phyloP scores from a whole-genome alignment of 139 green algal genomes.

The Chlorella vulgaris region DNA sequence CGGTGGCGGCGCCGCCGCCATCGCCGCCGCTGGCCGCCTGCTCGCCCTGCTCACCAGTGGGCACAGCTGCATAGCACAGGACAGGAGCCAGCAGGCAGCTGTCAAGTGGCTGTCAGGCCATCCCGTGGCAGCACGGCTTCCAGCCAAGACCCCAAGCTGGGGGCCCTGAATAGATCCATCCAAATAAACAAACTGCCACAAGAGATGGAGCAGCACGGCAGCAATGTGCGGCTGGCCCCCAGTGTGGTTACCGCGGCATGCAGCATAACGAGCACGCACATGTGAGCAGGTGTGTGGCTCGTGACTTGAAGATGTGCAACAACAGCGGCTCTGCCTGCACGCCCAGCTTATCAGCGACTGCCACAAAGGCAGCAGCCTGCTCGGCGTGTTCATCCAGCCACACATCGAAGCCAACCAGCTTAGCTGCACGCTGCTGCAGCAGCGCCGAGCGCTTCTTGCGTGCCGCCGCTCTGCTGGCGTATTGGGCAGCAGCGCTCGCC shows the following conservation, averaged over 20 bases:
- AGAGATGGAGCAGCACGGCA: too few relatives aligned
- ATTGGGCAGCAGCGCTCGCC: too few relatives aligned
- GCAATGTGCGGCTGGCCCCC: too few relatives aligned
- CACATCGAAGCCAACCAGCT: background rate
- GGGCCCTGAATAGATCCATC: too few relatives aligned
- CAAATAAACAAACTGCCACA: too few relatives aligned
- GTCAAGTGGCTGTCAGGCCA: too few relatives aligned
- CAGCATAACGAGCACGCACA: background rate
- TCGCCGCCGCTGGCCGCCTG: too few relatives aligned
- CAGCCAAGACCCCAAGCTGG: too few relatives aligned
- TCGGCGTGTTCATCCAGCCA: constrained; percentile 3
- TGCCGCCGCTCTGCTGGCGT: background rate
- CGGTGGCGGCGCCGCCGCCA: background rate
- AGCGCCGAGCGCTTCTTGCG: background rate
- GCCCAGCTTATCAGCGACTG: background rate
- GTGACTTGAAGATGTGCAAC: background rate
- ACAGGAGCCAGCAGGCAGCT: too few relatives aligned
- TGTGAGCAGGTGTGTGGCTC: background rate
- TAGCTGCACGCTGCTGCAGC: background rate
- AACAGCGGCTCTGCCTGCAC: background rate
- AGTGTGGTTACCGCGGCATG: background rate
- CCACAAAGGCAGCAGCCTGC: background rate
- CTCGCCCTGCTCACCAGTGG: too few relatives aligned
- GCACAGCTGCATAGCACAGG: too few relatives aligned
- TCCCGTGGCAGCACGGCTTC: too few relatives aligned